Conservation (phyloP, 768 basidiomycete species). For the Kwoniella shandongensis region DNA sequence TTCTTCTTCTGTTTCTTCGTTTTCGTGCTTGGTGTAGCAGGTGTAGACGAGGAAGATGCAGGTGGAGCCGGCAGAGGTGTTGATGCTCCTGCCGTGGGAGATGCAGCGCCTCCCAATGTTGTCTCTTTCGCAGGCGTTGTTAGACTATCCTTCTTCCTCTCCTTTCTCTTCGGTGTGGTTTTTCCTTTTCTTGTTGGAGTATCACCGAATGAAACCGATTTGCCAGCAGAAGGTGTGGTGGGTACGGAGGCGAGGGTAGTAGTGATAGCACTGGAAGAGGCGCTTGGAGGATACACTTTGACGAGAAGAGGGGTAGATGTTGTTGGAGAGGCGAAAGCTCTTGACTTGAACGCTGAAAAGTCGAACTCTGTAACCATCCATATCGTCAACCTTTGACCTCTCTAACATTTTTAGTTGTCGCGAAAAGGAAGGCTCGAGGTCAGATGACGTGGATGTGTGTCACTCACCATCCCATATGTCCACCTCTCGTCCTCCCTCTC, state of each 20-base stretch:
- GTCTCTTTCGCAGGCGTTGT: too few species aligned
- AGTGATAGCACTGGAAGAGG: too few species aligned
- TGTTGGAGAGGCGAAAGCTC: conserved; percentile 3
- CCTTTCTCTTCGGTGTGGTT: neutral
- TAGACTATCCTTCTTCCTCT: neutral
- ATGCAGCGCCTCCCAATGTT: too few species aligned
- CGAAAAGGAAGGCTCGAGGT: too few species aligned
- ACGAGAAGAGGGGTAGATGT: neutral
- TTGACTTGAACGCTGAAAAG: conserved; percentile 4
- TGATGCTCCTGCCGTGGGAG: too few species aligned
- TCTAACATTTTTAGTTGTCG: conserved; percentile 7
- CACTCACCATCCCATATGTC: conserved; percentile 34
- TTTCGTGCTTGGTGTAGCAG: neutral
- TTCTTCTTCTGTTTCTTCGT: too few species aligned
- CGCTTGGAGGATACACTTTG: conserved; percentile 3
- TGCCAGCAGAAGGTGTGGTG: too few species aligned
- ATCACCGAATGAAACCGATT: too few species aligned
- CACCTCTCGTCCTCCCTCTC: conserved; percentile 25
- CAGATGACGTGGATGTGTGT: too few species aligned
- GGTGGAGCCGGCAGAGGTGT: neutral
- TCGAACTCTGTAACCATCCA: conserved; percentile 16
- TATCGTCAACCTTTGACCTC: conserved; percentile 8
- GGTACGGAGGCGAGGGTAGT: too few species aligned
- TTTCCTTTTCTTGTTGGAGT: conserved; percentile 18
- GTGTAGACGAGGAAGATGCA: neutral